Base-by-base conservation (phyloP, 768 basidiomycete genomes). In the Mycena haematopus region DNA sequence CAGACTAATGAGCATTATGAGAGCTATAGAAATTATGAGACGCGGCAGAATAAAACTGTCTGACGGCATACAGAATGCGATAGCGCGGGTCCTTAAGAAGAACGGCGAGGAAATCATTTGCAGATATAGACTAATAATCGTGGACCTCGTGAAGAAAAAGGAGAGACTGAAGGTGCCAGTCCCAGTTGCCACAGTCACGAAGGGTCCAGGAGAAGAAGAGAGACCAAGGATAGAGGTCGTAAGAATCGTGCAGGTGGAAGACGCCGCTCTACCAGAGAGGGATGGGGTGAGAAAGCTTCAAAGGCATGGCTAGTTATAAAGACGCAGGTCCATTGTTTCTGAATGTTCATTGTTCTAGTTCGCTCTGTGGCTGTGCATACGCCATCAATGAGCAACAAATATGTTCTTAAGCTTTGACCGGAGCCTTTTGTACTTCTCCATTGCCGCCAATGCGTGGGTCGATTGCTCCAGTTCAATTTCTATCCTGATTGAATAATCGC, bases 401-500 rank as follows among this genome's bases (percentile, higher is more conserved):
- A 45, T 45, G 44, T 9, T 24, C 21, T 45, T 24, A 22, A 9
- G 19, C 10, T 17, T 25, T 2, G 21, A 27, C 17, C 59, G 57
- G 22, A 38, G 22, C 36, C 58, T 60, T 13, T 14, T 56, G 57
- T 88, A 86, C 70, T 71, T 79, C 53, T 86, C 87, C 11, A 84
- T 91, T 22, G 84, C 77, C 21, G 77, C 82, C 17, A 91, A 91
- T 73, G 87, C 86, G 88, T 90, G 69, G 40, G 86, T 80, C 44
- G 9, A 38, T 36, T 11, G 51, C 55, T 51, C 51, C 45, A 15
- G 11, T 11, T 33, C n/a, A n/a, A 45, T 17, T 15, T 38, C 35
- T n/a, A 8, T n/a, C 13, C 22, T 38, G 21, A 21, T 49, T 44
- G 21, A 46, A 25, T 27, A 46, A 25, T 27, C 19, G 33, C 59